A percentile compares a stretch with the other conserved stretches of the same genome.
Conservation (phyloP, 2,329 filamentous ascomycete species). For the Trichoderma sp. region DNA sequence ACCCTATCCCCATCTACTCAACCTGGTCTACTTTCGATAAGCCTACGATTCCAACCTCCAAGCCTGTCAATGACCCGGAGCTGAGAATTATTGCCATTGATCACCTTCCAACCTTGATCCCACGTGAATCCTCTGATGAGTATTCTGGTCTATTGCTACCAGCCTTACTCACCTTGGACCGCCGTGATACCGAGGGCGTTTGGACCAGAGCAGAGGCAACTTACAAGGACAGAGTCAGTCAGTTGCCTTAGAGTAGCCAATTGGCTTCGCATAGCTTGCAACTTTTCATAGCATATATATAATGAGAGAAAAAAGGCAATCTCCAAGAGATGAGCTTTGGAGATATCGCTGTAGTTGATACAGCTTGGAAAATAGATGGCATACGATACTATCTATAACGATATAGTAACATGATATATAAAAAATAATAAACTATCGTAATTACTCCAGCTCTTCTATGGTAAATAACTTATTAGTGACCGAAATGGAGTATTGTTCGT, state of each 20-base stretch:
- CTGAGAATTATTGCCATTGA: constrained; percentile 82
- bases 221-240: constrained; percentile 57
- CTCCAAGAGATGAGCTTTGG: background rate
- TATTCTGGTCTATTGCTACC: constrained; percentile 78
- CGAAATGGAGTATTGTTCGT: background rate
- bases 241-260: background rate
- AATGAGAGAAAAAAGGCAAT: background rate
- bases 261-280: background rate
- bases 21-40: constrained; percentile 58
- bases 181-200: constrained; percentile 68
- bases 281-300: background rate
- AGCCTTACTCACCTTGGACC: constrained; percentile 71
- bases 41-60: constrained; percentile 45
- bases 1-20: constrained; percentile 72
- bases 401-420: background rate
- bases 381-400: background rate
- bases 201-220: constrained; percentile 81
- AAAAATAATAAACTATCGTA: background rate
- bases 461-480: background rate
- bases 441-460: background rate
- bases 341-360: background rate
- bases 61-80: constrained; percentile 56
- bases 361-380: background rate
- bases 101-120: constrained; percentile 75
- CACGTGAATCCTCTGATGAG: constrained; percentile 79